Base-by-base conservation (phyloP, 805 yeast genomes). In the Wickerhamiella galacta region DNA sequence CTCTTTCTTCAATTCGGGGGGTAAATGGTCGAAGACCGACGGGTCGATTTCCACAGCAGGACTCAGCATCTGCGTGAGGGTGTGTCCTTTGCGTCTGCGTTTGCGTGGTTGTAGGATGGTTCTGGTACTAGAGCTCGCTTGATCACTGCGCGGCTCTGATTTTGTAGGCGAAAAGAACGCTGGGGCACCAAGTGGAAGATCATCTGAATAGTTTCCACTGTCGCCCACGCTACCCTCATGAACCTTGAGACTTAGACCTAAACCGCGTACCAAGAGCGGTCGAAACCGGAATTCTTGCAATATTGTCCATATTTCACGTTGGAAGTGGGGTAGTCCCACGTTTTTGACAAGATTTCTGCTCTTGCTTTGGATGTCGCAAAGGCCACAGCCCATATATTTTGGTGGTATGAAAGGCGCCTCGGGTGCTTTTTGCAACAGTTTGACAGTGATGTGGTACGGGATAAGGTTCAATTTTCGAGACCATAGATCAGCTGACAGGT, bases 361-460 rank as follows among this genome's bases (percentile, higher is more conserved):
- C 42, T 71, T 72, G 27, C 73, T 69, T 9, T 64, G 54, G 21
- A 74, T 58, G 32, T 74, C 81, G 52, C 94, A 81, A 10, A 50
- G 50, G 0, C 98, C 96, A 71, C 77, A 70, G 0, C 98, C 98
- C 46, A 90, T 41, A 51, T 59, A 75, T 47, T 87, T 90, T 1
- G 77, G 66, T 0, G 95, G 80, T 14, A 70, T 70, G 2, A 75
- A 50, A 0, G 93, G 85, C 0, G 92, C 92, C 36, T 60, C 64
- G 2, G 59, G 56, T 2, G 77, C 69, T 29, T 92, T 57, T 35
- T 62, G 61, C 34, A 83, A 74, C 4, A 85, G 43, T 43, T 75
- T 77, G 25, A 85, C 53, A 56, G 63, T 0, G 73, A 60, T 0
- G 82, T 81, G 18, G 57, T 47, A 46, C 65, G 57, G 2, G 61